Evolutionary conservation across 2,329 filamentous ascomycete species (phyloP).

Genomic region (Aspergillus oerlinghausenensis): DNA sequence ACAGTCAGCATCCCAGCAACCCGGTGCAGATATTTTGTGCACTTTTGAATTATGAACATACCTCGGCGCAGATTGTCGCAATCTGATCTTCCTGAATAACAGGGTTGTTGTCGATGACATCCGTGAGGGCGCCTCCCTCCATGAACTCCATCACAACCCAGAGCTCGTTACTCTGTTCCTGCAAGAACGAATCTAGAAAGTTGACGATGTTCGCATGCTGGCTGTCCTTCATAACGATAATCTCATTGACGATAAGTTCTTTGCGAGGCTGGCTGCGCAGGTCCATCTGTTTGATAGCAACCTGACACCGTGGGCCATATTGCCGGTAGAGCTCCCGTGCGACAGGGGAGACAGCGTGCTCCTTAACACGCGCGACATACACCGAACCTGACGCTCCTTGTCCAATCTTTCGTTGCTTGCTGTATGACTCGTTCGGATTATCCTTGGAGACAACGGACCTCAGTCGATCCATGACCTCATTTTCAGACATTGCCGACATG

Average conservation of each 20-base stretch:
- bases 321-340: conserved; percentile 74
- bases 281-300: conserved; percentile 99
- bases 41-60: conserved; percentile 42
- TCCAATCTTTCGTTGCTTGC: conserved; percentile 99
- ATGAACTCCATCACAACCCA: conserved; percentile 99
- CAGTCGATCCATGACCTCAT: conserved; percentile 92
- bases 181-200: conserved; percentile 92
- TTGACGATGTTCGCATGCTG: conserved; percentile 98
- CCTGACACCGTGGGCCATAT: conserved; percentile 77
- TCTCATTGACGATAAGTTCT: conserved; percentile 98
- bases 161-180: conserved; percentile 90
- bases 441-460: conserved; percentile 94
- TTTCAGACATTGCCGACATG: conserved; percentile 98
- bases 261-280: conserved; percentile 94
- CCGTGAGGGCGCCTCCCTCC: conserved; percentile 95
- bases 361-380: conserved; percentile 93
- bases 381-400: conserved; percentile 97
- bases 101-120: conserved; percentile 97
- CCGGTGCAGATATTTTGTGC: background rate
- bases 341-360: conserved; percentile 73
- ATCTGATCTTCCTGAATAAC: conserved; percentile 96
- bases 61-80: conserved; percentile 93
- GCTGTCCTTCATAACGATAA: conserved; percentile 99
- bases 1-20: background rate
- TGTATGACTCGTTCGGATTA: conserved; percentile 90